These are phyloP conservation scores for Podaxis rugospora DNA, from an alignment of 768 basidiomycete genomes.

Conservation along the genomic window DNA sequence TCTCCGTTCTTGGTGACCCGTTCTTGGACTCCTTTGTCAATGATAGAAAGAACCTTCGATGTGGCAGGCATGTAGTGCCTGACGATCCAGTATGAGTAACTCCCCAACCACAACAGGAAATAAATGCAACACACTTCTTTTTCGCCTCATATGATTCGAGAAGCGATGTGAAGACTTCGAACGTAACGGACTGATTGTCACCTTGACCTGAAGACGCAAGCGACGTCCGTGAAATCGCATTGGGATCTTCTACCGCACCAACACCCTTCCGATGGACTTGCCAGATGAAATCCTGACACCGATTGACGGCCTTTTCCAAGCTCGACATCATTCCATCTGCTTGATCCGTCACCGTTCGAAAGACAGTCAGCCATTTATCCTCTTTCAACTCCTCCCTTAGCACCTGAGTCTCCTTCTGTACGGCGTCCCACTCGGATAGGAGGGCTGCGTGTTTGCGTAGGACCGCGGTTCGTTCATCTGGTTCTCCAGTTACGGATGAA, in stretches of 20 bases:
- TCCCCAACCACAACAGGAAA: constrained; percentile 10
- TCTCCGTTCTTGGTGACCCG: constrained; percentile 97
- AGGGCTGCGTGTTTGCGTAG: constrained; percentile 74
- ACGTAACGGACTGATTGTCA: constrained; percentile 47
- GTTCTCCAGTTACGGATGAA: constrained; percentile 27
- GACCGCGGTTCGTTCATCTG: constrained; percentile 43
- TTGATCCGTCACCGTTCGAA: constrained; percentile 90
- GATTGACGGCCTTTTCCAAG: constrained; percentile 87
- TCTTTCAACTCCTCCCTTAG: constrained; percentile 92
- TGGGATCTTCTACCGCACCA: constrained; percentile 35
- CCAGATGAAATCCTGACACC: constrained; percentile 89
- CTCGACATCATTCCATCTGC: constrained; percentile 98
- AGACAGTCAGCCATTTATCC: constrained; percentile 95
- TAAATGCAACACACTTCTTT: constrained; percentile 59
- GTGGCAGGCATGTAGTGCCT: constrained; percentile 96
- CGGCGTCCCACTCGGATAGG: constrained; percentile 73
- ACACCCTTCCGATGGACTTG: constrained; percentile 62
- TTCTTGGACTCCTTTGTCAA: constrained; percentile 91
- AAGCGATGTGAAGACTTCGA: constrained; percentile 63
- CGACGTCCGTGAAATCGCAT: constrained; percentile 2
- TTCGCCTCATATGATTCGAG: constrained; percentile 81
- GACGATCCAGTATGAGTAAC: constrained; percentile 7
- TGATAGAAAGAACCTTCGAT: constrained; percentile 86
- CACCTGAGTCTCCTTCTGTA: constrained; percentile 75
- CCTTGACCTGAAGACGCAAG: constrained; percentile 44